Percentiles rank a stretch among this genome's conserved stretches.
Evolutionary conservation across 2,329 filamentous ascomycete species (phyloP).

Genomic region (Clathrospora elynae): DNA sequence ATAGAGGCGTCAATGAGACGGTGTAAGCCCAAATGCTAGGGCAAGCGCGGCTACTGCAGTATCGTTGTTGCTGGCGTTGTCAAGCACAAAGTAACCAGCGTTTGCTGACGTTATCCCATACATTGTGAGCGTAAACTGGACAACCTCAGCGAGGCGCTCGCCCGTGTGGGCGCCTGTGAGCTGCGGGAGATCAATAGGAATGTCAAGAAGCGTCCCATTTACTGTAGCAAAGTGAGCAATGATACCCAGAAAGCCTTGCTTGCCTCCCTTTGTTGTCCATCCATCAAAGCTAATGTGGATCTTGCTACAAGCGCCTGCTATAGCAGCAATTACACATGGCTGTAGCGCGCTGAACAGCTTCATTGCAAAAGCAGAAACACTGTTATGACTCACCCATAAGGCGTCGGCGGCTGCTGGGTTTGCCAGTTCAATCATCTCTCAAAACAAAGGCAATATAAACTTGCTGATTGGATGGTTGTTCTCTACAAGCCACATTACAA

Average conservation of each 20-base stretch:
- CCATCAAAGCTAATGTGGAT: conserved; percentile 3
- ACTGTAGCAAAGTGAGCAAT: conserved; percentile 7
- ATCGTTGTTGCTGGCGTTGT: conserved; percentile 4
- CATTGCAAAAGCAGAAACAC: conserved; percentile 1
- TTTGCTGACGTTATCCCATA: neutral
- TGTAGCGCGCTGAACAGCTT: neutral
- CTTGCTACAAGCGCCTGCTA: conserved; percentile 1
- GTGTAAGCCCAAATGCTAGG: too few species aligned
- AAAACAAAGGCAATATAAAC: neutral
- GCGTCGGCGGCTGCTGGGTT: conserved; percentile 4
- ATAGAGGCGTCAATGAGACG: conserved; percentile 1
- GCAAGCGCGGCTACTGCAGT: conserved; percentile 2
- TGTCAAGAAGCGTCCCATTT: neutral
- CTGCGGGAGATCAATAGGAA: conserved; percentile 9
- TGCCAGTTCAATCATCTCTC: neutral
- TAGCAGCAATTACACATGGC: neutral
- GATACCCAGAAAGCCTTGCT: conserved; percentile 5
- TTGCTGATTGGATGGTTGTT: neutral
- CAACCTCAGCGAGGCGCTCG: neutral
- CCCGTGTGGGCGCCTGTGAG: conserved; percentile 5
- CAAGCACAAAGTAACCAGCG: conserved; percentile 9
- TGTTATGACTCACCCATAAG: conserved; percentile 4
- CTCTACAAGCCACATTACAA: neutral
- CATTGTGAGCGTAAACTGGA: neutral
- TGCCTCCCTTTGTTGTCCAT: neutral